Conservation (phyloP, 202 grass and related monocot species). For the Tripidium arundinaceum region DNA sequence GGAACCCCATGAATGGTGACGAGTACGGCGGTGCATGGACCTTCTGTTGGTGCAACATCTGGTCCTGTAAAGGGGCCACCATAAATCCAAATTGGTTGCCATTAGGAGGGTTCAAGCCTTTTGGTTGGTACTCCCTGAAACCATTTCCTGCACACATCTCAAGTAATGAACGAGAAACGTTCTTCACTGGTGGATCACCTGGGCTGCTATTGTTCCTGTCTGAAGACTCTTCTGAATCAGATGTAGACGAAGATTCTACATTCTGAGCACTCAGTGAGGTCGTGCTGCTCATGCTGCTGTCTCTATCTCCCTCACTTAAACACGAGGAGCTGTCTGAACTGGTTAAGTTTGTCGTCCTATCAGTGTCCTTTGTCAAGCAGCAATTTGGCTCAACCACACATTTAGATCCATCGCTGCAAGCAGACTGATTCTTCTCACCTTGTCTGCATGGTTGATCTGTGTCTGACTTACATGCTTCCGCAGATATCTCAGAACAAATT, state of each 20-base stretch:
- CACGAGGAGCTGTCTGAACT: slow-evolving; percentile 76
- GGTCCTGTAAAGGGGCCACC: slow-evolving; percentile 21
- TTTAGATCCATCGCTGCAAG: slow-evolving; percentile 17
- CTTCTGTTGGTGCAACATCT: slow-evolving; percentile 33
- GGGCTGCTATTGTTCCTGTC: slow-evolving; percentile 48
- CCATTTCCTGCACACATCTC: slow-evolving; percentile 42
- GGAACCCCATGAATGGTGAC: slow-evolving; percentile 45
- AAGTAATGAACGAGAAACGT: slow-evolving; percentile 37
- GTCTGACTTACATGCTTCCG: slow-evolving; percentile 21
- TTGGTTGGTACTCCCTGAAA: slow-evolving; percentile 40
- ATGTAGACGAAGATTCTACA: slow-evolving; percentile 63
- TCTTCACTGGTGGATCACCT: slow-evolving; percentile 33
- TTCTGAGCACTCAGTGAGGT: slow-evolving; percentile 68
- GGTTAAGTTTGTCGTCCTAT: slow-evolving; percentile 13
- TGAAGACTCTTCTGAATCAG: slow-evolving; percentile 80
- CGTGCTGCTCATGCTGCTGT: slow-evolving; percentile 60
- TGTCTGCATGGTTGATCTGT: slow-evolving; percentile 14
- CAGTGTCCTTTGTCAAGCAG: slow-evolving; percentile 30
- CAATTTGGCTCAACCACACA: slow-evolving; percentile 14
- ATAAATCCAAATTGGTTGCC: slow-evolving; percentile 20
- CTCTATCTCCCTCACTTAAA: slow-evolving; percentile 70
- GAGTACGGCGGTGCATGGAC: slow-evolving; percentile 42
- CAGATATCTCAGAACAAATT: slow-evolving; percentile 33
- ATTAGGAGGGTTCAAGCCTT: slow-evolving; percentile 17
- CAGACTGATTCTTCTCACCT: slow-evolving; percentile 24